Conservation (phyloP, 1,284 basidiomycete species). For the Ganoderma meredithae region DNA sequence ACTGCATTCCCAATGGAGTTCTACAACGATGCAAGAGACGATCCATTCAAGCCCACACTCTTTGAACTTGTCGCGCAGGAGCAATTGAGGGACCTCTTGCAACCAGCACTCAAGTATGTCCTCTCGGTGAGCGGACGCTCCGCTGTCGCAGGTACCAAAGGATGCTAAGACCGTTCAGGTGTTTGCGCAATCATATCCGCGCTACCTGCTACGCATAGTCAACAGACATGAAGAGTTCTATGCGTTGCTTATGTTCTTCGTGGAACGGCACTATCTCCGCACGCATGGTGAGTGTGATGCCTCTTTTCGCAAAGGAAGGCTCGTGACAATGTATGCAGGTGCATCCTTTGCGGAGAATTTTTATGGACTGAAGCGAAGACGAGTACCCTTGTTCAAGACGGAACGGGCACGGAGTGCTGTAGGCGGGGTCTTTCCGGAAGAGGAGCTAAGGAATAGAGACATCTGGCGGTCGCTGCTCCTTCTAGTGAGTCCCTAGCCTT, state of each 20-base stretch:
- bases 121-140: slow-evolving; percentile 70
- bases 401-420: slow-evolving; percentile 72
- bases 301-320: background rate
- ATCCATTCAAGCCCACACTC: slow-evolving; percentile 86
- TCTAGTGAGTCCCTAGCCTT: slow-evolving; percentile 59
- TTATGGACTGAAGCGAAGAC: slow-evolving; percentile 86
- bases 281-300: slow-evolving; percentile 69
- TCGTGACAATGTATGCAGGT: slow-evolving; percentile 50
- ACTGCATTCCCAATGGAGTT: slow-evolving; percentile 71
- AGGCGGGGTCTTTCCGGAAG: slow-evolving; percentile 66
- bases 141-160: background rate
- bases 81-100: slow-evolving; percentile 90
- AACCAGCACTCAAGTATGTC: slow-evolving; percentile 96
- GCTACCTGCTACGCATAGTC: slow-evolving; percentile 90
- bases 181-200: slow-evolving; percentile 94
- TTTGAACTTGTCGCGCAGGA: slow-evolving; percentile 98
- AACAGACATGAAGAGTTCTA: slow-evolving; percentile 98
- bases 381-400: slow-evolving; percentile 73
- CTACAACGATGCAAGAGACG: slow-evolving; percentile 75
- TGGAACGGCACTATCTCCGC: slow-evolving; percentile 91
- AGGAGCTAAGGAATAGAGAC: slow-evolving; percentile 68
- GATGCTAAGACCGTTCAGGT: slow-evolving; percentile 59
- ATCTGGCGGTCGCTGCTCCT: slow-evolving; percentile 80
- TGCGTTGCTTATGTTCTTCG: slow-evolving; percentile 84
- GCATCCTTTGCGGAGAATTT: slow-evolving; percentile 95